Base-by-base conservation (phyloP, 495 filamentous ascomycete species). In the Trichoderma erinaceum region DNA sequence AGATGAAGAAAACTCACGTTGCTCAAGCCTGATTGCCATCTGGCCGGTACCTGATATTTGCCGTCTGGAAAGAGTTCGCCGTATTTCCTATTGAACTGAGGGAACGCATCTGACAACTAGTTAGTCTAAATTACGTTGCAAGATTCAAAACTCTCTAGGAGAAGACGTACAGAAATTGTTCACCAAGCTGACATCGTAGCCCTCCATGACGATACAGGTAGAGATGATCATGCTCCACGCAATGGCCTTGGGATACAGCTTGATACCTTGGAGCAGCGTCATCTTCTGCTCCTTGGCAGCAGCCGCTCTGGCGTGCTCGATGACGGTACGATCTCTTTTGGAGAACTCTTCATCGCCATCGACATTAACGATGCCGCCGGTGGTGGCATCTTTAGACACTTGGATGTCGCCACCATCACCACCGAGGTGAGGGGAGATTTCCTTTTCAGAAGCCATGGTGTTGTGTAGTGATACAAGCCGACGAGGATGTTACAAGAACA, bases 1-100 rank as follows among this genome's bases (percentile, higher is more conserved):
- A 44, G 15, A 52, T 43, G 44, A 32, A 13, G 56, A 46, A 68
- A 18, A 75, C 80, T 76, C 65, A 83, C 90, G 73, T 93, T 92
- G 69, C 87, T 90, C 46, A 94, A 78, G 67, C 89, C 90, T 10
- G 90, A 79, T 78, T 92, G 90, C 91, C 91, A 94, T 68, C 86
- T 74, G 16, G 90, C 89, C 18, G 89, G 78, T 11, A 93, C 81
- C 71, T 92, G 82, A 75, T 89, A 92, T 4, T 75, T 71, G n/a
- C 87, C 88, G 63, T 87, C 75, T 1, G 79, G 61, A 15, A 83
- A 67, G 70, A 78, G 71, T 67, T 85, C 79, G 38, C 90, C 90
- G 73, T 91, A 92, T 69, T 89, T 90, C 69, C 76, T 76, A 71
- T 88, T 89, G 80, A 92, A 92, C 72, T 84, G 79, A 0, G 79